phyloP scores from a whole-genome alignment of 768 basidiomycete genomes.

The Lactifluus subvellereus region DNA sequence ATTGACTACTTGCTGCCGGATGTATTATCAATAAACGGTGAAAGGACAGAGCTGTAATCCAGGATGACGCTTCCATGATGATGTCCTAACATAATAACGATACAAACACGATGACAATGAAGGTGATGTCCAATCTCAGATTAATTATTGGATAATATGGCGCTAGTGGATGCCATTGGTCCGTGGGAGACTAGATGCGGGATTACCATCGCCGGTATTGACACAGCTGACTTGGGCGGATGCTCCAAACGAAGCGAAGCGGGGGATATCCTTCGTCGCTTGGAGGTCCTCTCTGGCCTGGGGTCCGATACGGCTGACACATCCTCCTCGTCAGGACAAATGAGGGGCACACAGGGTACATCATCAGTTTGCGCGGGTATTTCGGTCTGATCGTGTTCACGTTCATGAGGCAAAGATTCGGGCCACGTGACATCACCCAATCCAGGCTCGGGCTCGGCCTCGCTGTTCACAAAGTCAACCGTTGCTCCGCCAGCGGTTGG shows the following conservation, averaged over 20 bases:
- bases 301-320: background rate
- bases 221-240: background rate
- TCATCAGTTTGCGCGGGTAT: background rate
- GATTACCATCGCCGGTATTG: slow-evolving; percentile 18
- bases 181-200: slow-evolving; percentile 8
- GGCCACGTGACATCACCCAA: background rate
- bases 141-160: background rate
- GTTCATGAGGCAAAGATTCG: background rate
- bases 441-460: background rate
- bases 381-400: background rate
- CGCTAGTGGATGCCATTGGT: background rate
- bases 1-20: background rate
- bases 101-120: background rate
- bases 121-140: background rate
- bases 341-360: background rate
- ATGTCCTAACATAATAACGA: slow-evolving; percentile 5
- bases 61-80: background rate
- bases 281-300: background rate
- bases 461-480: slow-evolving; percentile 1
- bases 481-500: background rate
- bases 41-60: background rate
- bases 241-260: background rate
- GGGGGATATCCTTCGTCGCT: slow-evolving; percentile 9
- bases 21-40: background rate
- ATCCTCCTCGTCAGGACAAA: background rate